Evolutionary conservation across 371 early-diverging fungal genomes (phyloP).

Genomic region (Saksenaea vasiformis): DNA sequence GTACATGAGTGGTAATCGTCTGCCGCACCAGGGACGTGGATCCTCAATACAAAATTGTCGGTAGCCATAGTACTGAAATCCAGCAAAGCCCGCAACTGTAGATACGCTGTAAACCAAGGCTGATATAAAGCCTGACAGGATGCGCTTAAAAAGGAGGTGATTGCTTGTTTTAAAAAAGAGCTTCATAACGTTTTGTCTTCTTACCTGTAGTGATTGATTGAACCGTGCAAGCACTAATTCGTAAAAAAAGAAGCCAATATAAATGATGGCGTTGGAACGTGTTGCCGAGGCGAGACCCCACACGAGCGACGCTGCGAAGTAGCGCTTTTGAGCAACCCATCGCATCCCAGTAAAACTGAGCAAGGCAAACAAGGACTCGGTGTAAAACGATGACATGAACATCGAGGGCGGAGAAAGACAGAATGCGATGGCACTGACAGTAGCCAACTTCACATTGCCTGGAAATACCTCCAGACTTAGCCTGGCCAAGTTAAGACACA

Average conservation of each 20-base stretch:
- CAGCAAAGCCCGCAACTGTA: slow-evolving; percentile 58
- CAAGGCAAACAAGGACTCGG: slow-evolving; percentile 86
- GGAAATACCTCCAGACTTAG: slow-evolving; percentile 54
- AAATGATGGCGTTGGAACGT: slow-evolving; percentile 84
- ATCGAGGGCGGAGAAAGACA: slow-evolving; percentile 77
- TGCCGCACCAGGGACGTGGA: slow-evolving; percentile 75
- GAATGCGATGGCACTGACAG: slow-evolving; percentile 71
- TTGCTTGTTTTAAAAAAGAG: not conserved
- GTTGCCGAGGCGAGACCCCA: slow-evolving; percentile 67
- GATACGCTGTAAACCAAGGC: slow-evolving; percentile 38
- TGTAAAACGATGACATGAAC: slow-evolving; percentile 89
- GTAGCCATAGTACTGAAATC: slow-evolving; percentile 77
- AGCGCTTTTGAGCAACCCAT: slow-evolving; percentile 40
- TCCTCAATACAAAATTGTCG: slow-evolving; percentile 54
- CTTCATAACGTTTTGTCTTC: slow-evolving; percentile 3
- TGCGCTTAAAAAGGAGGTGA: not conserved
- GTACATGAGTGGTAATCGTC: slow-evolving; percentile 69
- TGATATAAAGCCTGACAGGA: not conserved
- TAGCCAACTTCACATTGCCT: slow-evolving; percentile 56
- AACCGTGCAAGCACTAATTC: slow-evolving; percentile 34
- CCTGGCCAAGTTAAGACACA: too few relatives aligned
- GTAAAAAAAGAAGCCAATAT: slow-evolving; percentile 82
- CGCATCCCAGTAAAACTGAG: slow-evolving; percentile 82
- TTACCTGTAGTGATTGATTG: slow-evolving; percentile 11
- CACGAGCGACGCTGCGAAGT: slow-evolving; percentile 39